A percentile compares a stretch with the other conserved stretches of the same genome.
Evolutionary conservation across 495 filamentous ascomycete species (phyloP).

Genomic region (Annulohypoxylon bovei): DNA sequence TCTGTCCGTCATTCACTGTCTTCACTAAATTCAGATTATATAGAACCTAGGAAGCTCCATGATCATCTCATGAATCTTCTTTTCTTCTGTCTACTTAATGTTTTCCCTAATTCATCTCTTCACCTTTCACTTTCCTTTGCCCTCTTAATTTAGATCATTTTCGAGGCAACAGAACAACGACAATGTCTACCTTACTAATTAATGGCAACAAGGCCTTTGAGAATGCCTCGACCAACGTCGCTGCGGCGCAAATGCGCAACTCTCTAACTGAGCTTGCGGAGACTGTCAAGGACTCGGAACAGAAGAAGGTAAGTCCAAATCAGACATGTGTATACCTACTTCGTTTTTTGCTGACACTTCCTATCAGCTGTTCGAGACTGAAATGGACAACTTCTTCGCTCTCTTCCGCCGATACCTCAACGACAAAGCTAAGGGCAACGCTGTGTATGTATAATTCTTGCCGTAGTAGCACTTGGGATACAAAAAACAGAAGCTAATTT

Average conservation of each 20-base stretch:
- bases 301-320: slow-evolving; percentile 76
- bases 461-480: neutral
- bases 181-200: slow-evolving; percentile 24
- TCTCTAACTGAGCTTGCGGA: slow-evolving; percentile 91
- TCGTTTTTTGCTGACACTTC: slow-evolving; percentile 19
- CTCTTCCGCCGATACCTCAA: slow-evolving; percentile 98
- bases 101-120: neutral
- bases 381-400: slow-evolving; percentile 99
- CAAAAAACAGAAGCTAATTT: slow-evolving; percentile 38
- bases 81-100: neutral
- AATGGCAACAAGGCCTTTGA: slow-evolving; percentile 81
- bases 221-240: slow-evolving; percentile 97
- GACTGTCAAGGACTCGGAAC: slow-evolving; percentile 78
- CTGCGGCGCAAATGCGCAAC: slow-evolving; percentile 99
- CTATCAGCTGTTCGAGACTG: slow-evolving; percentile 83
- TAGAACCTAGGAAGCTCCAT: neutral
- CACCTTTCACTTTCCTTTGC: neutral
- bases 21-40: neutral
- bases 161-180: neutral
- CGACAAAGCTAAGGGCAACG: slow-evolving; percentile 98
- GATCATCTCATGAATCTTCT: neutral
- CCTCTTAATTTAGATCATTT: neutral
- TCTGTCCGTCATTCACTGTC: neutral
- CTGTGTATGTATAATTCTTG: slow-evolving; percentile 63
- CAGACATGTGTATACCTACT: neutral